Base-by-base conservation (phyloP, 2,329 filamentous ascomycete species). In the Massarina eburnea region DNA sequence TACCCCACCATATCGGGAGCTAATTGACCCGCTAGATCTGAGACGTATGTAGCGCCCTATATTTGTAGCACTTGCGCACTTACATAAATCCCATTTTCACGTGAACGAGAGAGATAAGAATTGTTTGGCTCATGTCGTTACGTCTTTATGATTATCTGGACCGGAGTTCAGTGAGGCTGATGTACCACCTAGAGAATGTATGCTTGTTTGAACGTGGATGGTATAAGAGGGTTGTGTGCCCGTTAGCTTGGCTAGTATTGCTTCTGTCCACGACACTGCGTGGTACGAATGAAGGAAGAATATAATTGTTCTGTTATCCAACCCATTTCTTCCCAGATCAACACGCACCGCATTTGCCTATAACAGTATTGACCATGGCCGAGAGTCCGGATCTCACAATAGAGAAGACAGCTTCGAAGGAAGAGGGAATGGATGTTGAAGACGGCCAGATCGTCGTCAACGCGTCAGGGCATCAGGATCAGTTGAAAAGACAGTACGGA, bases 381-480 rank as follows among this genome's bases (percentile, higher is more conserved):
- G n/a, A 27, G 3, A 32, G 15, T 9, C 17, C 15, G 4, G 38
- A 40, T 29, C 26, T 21, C 12, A 21, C 38, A 24, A 32, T 12
- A 15, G 41, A 43, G 10, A 43, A 43, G 32, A 24, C 17, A 9
- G 10, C 19, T 9, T 9, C 21, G 9, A 22, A 8, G 14, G 35
- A 38, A 15, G 34, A 39, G 19, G 42, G 26, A 2, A 24, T 17
- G 14, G 42, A 44, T 29, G 17, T 39, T 17, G 26, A 14, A n/a
- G 27, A 17, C 1, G 42, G 42, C 18, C 22, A 44, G 18, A n/a
- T 44, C 17, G 22, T 20, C 4, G 18, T 86, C 60, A 86, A 86
- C 58, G 81, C 81, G 1, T 83, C 83, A 2, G 83, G 83, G 5
- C 82, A 86, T 64, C 73, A 72, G 49, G 82, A 86, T 63, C 82